Percentiles rank a stretch among this genome's conserved stretches.
Conservation (phyloP, 2,329 filamentous ascomycete species). For the Fusarium bactridioides region DNA sequence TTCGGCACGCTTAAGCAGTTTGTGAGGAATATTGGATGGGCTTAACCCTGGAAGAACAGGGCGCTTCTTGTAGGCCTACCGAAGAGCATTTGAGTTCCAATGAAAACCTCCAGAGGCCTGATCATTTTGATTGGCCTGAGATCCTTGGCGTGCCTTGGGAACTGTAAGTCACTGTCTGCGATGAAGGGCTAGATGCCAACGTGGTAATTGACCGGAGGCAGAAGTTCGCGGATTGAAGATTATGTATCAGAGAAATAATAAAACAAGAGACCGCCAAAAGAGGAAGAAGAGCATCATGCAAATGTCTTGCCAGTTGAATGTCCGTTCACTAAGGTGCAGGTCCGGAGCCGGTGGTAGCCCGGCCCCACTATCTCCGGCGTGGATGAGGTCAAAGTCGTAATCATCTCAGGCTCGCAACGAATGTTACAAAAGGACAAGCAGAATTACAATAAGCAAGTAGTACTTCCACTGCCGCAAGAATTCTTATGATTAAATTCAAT, state of each 20-base stretch:
- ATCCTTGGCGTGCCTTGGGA: background rate
- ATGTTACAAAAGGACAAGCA: rapidly evolving
- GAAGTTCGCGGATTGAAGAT: rapidly evolving
- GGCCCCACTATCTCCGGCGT: conserved; percentile 22
- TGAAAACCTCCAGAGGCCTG: background rate
- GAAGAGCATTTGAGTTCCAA: background rate
- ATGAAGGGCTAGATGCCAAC: background rate
- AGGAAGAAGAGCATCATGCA: background rate
- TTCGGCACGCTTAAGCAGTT: background rate
- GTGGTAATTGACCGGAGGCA: rapidly evolving
- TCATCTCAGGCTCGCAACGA: background rate
- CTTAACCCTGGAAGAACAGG: background rate
- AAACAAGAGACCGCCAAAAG: background rate
- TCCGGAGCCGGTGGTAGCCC: conserved; percentile 5
- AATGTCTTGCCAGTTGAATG: background rate
- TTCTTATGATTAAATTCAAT: rapidly evolving
- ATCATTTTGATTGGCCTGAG: background rate
- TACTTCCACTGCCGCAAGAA: rapidly evolving
- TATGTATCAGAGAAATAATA: too few relatives aligned
- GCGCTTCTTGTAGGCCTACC: background rate
- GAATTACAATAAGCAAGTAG: rapidly evolving
- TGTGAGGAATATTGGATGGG: background rate
- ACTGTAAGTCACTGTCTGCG: background rate
- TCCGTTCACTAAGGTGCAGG: conserved; percentile 1
- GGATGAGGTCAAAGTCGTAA: conserved; percentile 1